Evolutionary conservation across 306 rosid species (phyloP), one percentile per base, ranked within the genome.

Genomic region (Begonia fuchsioides): DNA sequence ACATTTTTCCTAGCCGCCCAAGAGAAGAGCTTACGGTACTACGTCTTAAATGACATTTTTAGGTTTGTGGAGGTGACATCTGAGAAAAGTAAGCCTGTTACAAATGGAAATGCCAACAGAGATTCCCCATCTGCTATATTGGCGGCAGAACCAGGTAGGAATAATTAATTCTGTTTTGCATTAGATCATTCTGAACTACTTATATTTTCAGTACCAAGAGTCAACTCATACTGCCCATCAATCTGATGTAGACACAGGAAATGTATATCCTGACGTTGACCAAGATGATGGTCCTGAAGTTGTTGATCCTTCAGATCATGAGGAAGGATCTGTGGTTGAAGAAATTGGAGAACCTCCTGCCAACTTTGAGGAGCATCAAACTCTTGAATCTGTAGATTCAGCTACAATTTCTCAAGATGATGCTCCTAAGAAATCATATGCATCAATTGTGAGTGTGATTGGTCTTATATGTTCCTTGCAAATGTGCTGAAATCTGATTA

Each of bases 1-100:
- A 75, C 93, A 10, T 92, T 92, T 73, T 92, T 92, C 68, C 92
- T 92, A 52, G 98, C 98, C 75, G 94, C 93, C 32, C 98, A 92
- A 68, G 94, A 85, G 55, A 82, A 85, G 51, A 26, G 35, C 35
- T 26, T 5, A 26, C 94, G 96, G 19, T 92, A 75, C 69, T 92
- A 62, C 56, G 98, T 85, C 58, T 71, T 92, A 68, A 92, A 92
- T 53, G 98, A 92, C 56, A 87, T 92, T 47, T 92, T 92, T 50
- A 73, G 98, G 84, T 85, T 59, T 61, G 58, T 82, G 48, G 98
- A 85, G 72, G 98, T 82, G 64, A 57, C 58, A 56, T 43, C 57
- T 9, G 47, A 53, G 17, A 80, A 65, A 57, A 43, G 62, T 45
- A 5, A 26, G 35, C 35, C 8, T 26, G 8, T 6, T 26, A 26